phyloP scores from a whole-genome alignment of 108 stramenopile genomes.

The Fragilariopsis cylindrus region DNA sequence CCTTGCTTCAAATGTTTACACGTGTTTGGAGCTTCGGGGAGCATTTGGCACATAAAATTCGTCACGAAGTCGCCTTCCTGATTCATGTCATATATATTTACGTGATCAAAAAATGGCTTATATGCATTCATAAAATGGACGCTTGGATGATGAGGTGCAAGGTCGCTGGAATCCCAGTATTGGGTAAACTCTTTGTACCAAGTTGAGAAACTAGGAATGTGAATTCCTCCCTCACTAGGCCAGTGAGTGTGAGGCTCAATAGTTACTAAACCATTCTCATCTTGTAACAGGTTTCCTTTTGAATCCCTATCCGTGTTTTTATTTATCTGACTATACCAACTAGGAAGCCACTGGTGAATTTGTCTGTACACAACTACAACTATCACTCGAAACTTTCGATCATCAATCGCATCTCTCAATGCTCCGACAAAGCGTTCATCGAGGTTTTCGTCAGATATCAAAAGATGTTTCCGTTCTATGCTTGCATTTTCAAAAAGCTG shows the following conservation, averaged over 20 bases:
- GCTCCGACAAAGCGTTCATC: constrained; percentile 1
- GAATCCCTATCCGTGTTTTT: constrained; percentile 3
- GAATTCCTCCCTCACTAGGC: constrained; percentile 1
- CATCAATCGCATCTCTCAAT: constrained; percentile 3
- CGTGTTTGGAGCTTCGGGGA: constrained; percentile 2
- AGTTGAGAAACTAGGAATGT: not conserved
- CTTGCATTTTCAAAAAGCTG: not conserved
- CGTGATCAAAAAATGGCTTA: not conserved
- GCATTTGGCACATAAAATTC: constrained; percentile 22
- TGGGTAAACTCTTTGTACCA: not conserved
- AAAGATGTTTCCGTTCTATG: not conserved
- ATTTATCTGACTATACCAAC: constrained; percentile 11
- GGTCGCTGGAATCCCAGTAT: not conserved
- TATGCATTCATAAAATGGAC: not conserved
- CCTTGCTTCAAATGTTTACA: constrained; percentile 6
- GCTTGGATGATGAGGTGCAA: not conserved
- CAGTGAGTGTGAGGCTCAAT: not conserved
- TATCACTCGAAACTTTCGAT: not conserved
- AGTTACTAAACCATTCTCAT: not conserved
- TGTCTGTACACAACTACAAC: constrained; percentile 6
- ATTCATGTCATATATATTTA: not conserved
- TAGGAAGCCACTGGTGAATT: constrained; percentile 10
- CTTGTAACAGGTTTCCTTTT: not conserved
- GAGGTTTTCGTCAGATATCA: constrained; percentile 12
- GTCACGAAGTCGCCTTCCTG: constrained; percentile 14